Evolutionary conservation across 345 rosid genomes (phyloP), one percentile per base, ranked within the genome.

Genomic region (Rubroshorea leprosula): DNA sequence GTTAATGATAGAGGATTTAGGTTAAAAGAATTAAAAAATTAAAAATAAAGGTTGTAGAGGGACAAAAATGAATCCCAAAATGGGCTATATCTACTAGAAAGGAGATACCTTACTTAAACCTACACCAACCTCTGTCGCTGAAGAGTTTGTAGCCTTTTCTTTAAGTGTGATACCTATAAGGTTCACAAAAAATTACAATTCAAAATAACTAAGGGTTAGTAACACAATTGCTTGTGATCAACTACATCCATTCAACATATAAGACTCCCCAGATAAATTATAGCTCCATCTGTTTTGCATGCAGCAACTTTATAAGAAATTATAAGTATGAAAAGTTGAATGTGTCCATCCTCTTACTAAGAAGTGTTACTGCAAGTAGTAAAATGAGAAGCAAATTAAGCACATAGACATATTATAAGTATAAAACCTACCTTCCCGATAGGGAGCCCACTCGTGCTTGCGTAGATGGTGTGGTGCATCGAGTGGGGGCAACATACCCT

Each of bases 381-480:
- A 54, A 52, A 58, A 45, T 19, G 23, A 15, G 19, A 23, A 58
- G 27, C 44, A 61, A 61, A n/a, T n/a, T n/a, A 16, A 5, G n/a
- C 44, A 20, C 29, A 24, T 44, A 39, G 55, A 57, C 16, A n/a
- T 44, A 55, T 22, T 23, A 11, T 15, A 11, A 29, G n/a, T 3
- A 61, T 50, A n/a, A n/a, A 55, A n/a, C 39, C 19, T 57, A 83
- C 99, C 99, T 87, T 93, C 97, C 23, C 97, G 80, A 58, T 70
- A 93, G 22, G 80, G 72, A 57, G 80, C 88, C 97, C 99, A 93
- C 58, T 89, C 97, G 55, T 93, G 99, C 80, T 84, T 89, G 60
- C 97, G 96, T 61, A 93, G 47, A 80, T 93, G 96, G 64, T 89
- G 97, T 4, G 97, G 99, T 61, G 99, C 97, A 79, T 93, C 97